A percentile compares a stretch with the other conserved stretches of the same genome.
Evolutionary conservation across 495 filamentous ascomycete genomes (phyloP).

Genomic region (Copromyces sp.): DNA sequence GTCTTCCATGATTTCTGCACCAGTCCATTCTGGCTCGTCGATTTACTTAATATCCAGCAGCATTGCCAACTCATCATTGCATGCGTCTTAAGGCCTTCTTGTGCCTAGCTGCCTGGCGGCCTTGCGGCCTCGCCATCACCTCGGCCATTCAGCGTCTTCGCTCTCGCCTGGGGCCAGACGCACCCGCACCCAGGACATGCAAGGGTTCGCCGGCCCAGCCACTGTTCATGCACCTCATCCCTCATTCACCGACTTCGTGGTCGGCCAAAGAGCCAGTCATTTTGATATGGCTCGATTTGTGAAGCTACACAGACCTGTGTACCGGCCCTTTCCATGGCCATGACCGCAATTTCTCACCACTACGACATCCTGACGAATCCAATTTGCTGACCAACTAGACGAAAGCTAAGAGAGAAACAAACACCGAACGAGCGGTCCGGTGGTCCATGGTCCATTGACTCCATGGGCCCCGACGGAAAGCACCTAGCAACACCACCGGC

Average conservation of each 20-base stretch:
- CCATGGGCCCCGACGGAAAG: not conserved
- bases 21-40: constrained; percentile 28
- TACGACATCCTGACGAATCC: not conserved
- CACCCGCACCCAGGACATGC: constrained; percentile 19
- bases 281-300: constrained; percentile 12
- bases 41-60: constrained; percentile 58
- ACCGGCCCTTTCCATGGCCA: not conserved
- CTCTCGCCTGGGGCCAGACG: constrained; percentile 30
- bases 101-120: constrained; percentile 37
- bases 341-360: not conserved
- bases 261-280: constrained; percentile 43
- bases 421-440: not conserved
- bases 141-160: constrained; percentile 24
- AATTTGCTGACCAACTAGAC: not conserved
- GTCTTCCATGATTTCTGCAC: constrained; percentile 6
- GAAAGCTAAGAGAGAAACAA: not conserved
- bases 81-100: constrained; percentile 51
- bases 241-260: constrained; percentile 49
- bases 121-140: constrained; percentile 21
- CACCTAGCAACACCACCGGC: not conserved
- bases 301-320: not conserved
- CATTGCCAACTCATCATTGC: constrained; percentile 88
- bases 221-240: constrained; percentile 50
- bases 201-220: constrained; percentile 35
- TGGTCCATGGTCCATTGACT: not conserved